A percentile compares a stretch with the other conserved stretches of the same genome.
Conservation (phyloP, 331 rosid genomes). For the Prunus yedoensis region DNA sequence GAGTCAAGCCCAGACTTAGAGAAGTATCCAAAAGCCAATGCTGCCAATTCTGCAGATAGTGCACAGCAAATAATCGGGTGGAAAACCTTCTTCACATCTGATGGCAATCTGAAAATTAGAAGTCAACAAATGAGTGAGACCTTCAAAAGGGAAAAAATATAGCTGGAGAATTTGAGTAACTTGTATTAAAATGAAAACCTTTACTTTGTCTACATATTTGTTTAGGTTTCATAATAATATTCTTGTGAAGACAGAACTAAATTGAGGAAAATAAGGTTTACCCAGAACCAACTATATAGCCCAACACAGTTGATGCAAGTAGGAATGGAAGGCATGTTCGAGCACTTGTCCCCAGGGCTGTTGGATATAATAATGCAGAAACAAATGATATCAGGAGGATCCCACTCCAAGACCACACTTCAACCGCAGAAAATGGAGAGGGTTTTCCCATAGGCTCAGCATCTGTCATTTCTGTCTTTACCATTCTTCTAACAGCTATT, state of each 20-base stretch:
- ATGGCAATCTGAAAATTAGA: constrained; percentile 61
- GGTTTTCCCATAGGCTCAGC: constrained; percentile 95
- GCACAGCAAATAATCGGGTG: constrained; percentile 96
- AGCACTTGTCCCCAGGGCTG: constrained; percentile 75
- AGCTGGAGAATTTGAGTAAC: neutral
- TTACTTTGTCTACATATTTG: neutral
- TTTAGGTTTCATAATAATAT: neutral
- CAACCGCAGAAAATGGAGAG: constrained; percentile 71
- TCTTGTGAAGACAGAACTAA: neutral
- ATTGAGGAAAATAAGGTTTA: constrained; percentile 39
- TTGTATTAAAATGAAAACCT: neutral
- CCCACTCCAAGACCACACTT: constrained; percentile 73
- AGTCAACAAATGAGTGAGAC: constrained; percentile 30
- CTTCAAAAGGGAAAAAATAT: constrained; percentile 12
- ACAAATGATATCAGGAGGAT: constrained; percentile 63
- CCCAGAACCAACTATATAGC: constrained; percentile 89
- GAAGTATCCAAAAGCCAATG: constrained; percentile 67
- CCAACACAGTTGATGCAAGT: constrained; percentile 86
- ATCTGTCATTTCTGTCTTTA: constrained; percentile 73
- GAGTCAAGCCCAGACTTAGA: constrained; percentile 83
- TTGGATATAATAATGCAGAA: constrained; percentile 64
- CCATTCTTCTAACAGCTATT: constrained; percentile 76
- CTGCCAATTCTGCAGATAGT: constrained; percentile 70
- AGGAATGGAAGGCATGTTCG: constrained; percentile 93
- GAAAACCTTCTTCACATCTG: constrained; percentile 70